A percentile compares a stretch with the other conserved stretches of the same genome.
These are phyloP conservation scores for Ceratocystis alfenasii DNA, from an alignment of 2,329 filamentous ascomycete species.

Conservation along the genomic window DNA sequence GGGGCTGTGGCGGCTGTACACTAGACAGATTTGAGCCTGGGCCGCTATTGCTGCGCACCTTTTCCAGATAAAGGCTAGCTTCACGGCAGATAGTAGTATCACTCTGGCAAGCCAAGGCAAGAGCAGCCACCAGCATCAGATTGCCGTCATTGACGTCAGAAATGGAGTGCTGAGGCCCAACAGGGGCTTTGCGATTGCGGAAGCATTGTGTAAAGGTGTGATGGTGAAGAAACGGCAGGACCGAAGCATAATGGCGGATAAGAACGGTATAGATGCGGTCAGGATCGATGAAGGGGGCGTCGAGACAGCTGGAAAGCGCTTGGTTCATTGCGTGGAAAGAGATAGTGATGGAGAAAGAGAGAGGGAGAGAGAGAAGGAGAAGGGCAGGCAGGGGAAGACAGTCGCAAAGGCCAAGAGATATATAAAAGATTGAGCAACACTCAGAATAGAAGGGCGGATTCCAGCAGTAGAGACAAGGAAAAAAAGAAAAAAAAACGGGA, in stretches of 20 bases:
- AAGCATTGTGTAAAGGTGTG: background rate
- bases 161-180: background rate
- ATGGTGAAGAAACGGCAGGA: constrained; percentile 9
- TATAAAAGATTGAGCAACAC: no score
- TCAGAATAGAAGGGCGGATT: background rate
- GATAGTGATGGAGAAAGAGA: background rate
- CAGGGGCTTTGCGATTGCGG: background rate
- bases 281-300: constrained; percentile 5
- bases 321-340: background rate
- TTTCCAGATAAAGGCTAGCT: background rate
- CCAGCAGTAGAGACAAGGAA: background rate
- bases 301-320: background rate
- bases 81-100: background rate
- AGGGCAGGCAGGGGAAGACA: background rate
- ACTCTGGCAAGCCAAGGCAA: constrained; percentile 11
- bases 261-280: background rate
- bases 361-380: background rate
- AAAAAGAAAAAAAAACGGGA: background rate
- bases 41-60: background rate
- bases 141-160: constrained; percentile 3
- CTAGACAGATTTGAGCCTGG: background rate
- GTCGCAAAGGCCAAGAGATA: no score
- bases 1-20: background rate
- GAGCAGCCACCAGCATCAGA: constrained; percentile 6
- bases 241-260: background rate